phyloP scores from a whole-genome alignment of 129 eudicot genomes.

The Flaveria bidentis region DNA sequence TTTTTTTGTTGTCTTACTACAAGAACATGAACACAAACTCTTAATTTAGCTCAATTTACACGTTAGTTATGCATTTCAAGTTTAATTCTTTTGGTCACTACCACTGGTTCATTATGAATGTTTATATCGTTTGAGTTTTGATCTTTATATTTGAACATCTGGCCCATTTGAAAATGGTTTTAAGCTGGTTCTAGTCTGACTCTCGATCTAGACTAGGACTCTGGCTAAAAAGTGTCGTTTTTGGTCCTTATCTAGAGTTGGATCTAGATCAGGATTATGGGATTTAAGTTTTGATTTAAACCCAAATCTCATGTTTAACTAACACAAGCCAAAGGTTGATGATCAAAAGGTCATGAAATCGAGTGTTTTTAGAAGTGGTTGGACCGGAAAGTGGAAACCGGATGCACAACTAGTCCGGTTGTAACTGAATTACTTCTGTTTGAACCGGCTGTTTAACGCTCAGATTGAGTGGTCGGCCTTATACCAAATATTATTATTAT shows the following conservation, averaged over 20 bases:
- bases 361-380: no score
- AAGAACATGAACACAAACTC: slow-evolving; percentile 17
- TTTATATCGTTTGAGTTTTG: not conserved
- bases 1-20: slow-evolving; percentile 1
- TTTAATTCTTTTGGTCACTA: not conserved
- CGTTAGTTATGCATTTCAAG: slow-evolving; percentile 17
- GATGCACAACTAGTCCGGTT: no score
- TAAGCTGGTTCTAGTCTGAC: not conserved
- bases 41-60: slow-evolving; percentile 11
- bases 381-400: no score
- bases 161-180: not conserved
- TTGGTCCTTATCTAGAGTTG: not conserved
- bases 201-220: not conserved
- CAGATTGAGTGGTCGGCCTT: no score
- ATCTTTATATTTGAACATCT: slow-evolving; percentile 5
- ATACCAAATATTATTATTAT: no score
- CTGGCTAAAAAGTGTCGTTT: not conserved
- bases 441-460: no score
- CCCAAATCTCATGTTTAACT: not conserved
- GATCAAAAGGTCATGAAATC: no score
- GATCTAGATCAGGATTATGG: not conserved
- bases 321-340: no score
- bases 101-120: not conserved
- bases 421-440: no score
- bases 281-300: not conserved